Evolutionary conservation across 2,329 filamentous ascomycete genomes (phyloP).

Genomic region (Venturiaceae sp.): DNA sequence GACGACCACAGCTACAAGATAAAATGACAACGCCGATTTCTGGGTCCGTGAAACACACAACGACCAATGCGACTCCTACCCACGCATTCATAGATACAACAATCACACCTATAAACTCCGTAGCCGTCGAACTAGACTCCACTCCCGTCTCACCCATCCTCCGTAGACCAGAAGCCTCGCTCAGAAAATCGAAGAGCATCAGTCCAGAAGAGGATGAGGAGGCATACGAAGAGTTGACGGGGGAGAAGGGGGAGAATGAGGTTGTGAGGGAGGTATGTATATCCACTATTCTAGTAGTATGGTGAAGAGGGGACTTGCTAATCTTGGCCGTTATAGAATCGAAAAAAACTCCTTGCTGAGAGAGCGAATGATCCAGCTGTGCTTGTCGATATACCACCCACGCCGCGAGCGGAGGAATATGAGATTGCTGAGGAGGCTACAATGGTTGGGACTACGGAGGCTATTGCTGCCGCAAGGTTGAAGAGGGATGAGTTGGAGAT

Average conservation of each 20-base stretch:
- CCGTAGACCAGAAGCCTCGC: conserved; percentile 14
- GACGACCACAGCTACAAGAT: too few relatives aligned
- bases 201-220: conserved; percentile 18
- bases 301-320: not conserved
- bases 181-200: conserved; percentile 1
- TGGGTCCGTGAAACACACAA: not conserved
- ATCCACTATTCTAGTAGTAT: conserved; percentile 8
- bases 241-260: conserved; percentile 14
- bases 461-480: not conserved
- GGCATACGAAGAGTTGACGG: conserved; percentile 20
- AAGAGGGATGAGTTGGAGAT: not conserved
- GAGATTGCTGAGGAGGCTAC: conserved; percentile 19
- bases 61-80: not conserved
- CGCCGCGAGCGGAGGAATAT: conserved; percentile 34
- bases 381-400: conserved; percentile 33
- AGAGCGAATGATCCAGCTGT: conserved; percentile 33
- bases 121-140: conserved; percentile 34
- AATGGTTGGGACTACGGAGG: conserved; percentile 5
- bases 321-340: conserved; percentile 18
- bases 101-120: conserved; percentile 31
- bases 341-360: conserved; percentile 24
- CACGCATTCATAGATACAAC: conserved; percentile 19
- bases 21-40: not conserved
- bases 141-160: conserved; percentile 20
- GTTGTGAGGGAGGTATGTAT: conserved; percentile 17